These are phyloP conservation scores for Hippophae tibetana DNA, from an alignment of 306 rosid species.

Conservation along the genomic window DNA sequence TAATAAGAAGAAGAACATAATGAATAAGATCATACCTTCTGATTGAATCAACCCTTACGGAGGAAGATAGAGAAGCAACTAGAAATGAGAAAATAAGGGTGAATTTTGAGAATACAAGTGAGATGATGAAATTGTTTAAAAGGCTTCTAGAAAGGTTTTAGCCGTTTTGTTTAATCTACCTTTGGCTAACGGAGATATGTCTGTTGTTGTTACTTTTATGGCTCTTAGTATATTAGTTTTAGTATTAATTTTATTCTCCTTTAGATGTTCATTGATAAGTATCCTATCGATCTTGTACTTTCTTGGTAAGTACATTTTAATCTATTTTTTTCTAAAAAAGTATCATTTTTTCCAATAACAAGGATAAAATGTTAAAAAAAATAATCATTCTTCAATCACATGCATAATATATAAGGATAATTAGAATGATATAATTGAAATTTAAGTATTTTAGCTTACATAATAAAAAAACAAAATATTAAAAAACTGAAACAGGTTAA, in stretches of 20 bases:
- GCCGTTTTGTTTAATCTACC: constrained; percentile 71
- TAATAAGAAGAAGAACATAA: constrained; percentile 21
- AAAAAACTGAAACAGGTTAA: no score
- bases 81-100: constrained; percentile 22
- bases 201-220: constrained; percentile 66
- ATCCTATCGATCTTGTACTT: no score
- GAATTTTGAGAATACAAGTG: constrained; percentile 26
- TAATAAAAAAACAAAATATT: no score
- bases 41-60: constrained; percentile 53
- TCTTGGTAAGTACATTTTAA: no score
- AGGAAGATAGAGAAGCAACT: constrained; percentile 14
- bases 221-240: constrained; percentile 46
- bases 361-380: no score
- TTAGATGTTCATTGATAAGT: no score
- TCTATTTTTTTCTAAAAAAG: no score
- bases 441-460: no score
- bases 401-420: no score
- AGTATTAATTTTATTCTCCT: not conserved
- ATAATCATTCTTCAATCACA: no score
- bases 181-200: constrained; percentile 95
- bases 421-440: no score
- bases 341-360: no score
- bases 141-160: constrained; percentile 43
- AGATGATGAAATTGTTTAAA: constrained; percentile 30
- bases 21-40: constrained; percentile 61